Evolutionary conservation across 2,329 filamentous ascomycete species (phyloP), one percentile per base, ranked within the genome.

Genomic region (Metarhizium humberi): DNA sequence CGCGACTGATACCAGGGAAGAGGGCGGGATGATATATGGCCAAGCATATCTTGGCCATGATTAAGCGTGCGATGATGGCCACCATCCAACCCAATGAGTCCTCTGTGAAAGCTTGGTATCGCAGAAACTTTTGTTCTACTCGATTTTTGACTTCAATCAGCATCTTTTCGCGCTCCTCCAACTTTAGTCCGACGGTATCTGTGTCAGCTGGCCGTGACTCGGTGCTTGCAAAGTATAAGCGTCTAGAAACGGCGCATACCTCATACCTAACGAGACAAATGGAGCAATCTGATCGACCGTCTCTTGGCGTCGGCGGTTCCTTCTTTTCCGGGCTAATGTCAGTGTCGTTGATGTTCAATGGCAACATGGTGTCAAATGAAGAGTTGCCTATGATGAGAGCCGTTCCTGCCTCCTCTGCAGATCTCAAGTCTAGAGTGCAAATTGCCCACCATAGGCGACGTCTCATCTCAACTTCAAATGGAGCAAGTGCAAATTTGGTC

Each of bases 361-460:
- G 82, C 4, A 78, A 66, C 43, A 71, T 72, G 0, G 80, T 82
- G 58, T 84, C 79, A 43, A 76, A 80, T 6, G 69, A 72, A 8
- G 69, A 65, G 13, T 73, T 68, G 1, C 72, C 63, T 1, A 82
- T 75, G 1, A 70, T 75, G 18, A 79, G 65, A 20, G 75, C 77
- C 3, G 75, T 77, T 2, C 81, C 82, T 47, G 82, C 79, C 32
- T 84, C 79, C 58, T 85, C 81, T 3, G 82, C 78, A 0, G 79
- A 75, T n/a, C 79, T 74, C 8, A 80, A 71, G 58, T 88, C 85
- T 2, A 86, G 64, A 4, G 82, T 74, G 47, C 79, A 74, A 2
- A 87, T 71, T 20, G 78, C 75, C 77, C 82, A 86, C 75, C 84
- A 87, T 0, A 85, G 64, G 1, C 84, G 73, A 5, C 84, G 75